Percentiles rank a stretch among this genome's conserved stretches.
These are phyloP conservation scores for Trypethelium eluteriae DNA, from an alignment of 495 filamentous ascomycete genomes.

Conservation along the genomic window DNA sequence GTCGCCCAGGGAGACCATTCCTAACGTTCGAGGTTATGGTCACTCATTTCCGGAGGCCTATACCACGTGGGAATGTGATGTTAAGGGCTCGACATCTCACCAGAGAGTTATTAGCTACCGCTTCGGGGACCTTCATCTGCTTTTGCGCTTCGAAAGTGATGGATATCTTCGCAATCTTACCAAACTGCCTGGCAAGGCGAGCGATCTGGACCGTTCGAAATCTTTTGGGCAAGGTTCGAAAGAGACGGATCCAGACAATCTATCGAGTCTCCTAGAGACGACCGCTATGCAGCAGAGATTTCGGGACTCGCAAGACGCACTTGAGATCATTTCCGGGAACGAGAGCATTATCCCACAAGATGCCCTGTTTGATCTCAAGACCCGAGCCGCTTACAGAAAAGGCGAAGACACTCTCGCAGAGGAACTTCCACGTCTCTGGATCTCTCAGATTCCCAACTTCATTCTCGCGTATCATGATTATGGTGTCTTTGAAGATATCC, in stretches of 20 bases:
- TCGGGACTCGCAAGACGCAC: slow-evolving; percentile 7
- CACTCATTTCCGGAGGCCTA: slow-evolving; percentile 59
- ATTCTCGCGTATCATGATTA: slow-evolving; percentile 51
- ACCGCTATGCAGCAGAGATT: background rate
- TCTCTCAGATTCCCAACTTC: slow-evolving; percentile 54
- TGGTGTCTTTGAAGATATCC: slow-evolving; percentile 50
- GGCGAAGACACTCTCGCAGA: slow-evolving; percentile 38
- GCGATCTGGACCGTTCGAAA: no score
- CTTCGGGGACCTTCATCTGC: slow-evolving; percentile 47
- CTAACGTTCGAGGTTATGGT: slow-evolving; percentile 50
- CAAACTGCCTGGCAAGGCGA: no score
- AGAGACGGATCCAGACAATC: background rate
- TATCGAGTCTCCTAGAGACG: background rate
- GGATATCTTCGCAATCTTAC: slow-evolving; percentile 41
- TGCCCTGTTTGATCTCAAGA: slow-evolving; percentile 61
- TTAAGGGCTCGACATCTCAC: slow-evolving; percentile 50
- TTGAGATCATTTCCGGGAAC: slow-evolving; percentile 19
- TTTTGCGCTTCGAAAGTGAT: slow-evolving; percentile 57
- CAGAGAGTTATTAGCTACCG: slow-evolving; percentile 55
- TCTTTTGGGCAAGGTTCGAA: no score
- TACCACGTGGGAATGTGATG: slow-evolving; percentile 49
- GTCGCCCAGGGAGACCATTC: slow-evolving; percentile 45
- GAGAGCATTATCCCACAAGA: slow-evolving; percentile 37
- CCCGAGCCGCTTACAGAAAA: slow-evolving; percentile 40
- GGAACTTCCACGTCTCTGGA: slow-evolving; percentile 51